Percentiles rank a stretch among this genome's conserved stretches.
phyloP scores from a whole-genome alignment of 805 yeast genomes.

The Yarrowia sp. region DNA sequence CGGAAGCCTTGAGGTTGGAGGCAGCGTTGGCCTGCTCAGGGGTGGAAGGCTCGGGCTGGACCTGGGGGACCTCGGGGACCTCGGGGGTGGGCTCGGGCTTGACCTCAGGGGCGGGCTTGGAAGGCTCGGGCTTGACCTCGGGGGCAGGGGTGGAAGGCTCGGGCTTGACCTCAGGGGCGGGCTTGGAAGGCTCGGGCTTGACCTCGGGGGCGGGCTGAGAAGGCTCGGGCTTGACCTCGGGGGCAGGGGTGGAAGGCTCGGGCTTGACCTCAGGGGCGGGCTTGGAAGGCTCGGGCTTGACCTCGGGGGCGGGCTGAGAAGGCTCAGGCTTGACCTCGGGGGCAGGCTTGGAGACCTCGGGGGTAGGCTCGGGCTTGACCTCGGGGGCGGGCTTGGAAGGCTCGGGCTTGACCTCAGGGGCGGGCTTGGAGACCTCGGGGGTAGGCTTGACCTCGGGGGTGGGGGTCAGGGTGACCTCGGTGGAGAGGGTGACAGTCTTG shows the following conservation, averaged over 20 bases:
- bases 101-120: background rate
- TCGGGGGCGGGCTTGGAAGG: background rate
- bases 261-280: background rate
- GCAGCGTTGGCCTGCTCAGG: constrained; percentile 23
- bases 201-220: background rate
- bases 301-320: background rate
- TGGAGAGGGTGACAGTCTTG: constrained; percentile 23
- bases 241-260: background rate
- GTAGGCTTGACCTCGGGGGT: constrained; percentile 16
- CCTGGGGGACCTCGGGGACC: constrained; percentile 21
- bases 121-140: constrained; percentile 8
- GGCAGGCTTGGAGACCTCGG: no score
- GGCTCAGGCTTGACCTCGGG: constrained; percentile 9
- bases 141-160: background rate
- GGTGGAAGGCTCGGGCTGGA: constrained; percentile 10
- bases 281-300: constrained; percentile 9
- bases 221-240: constrained; percentile 2
- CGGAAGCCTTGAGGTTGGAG: constrained; percentile 21
- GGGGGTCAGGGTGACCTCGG: constrained; percentile 20
- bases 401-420: background rate
- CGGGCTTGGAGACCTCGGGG: background rate
- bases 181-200: constrained; percentile 18
- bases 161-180: background rate
- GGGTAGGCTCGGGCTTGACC: background rate
- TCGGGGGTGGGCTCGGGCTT: background rate